Evolutionary conservation across 108 stramenopile genomes (phyloP), one percentile per base, ranked within the genome.

Genomic region (Pseudonitzschia multiseries): DNA sequence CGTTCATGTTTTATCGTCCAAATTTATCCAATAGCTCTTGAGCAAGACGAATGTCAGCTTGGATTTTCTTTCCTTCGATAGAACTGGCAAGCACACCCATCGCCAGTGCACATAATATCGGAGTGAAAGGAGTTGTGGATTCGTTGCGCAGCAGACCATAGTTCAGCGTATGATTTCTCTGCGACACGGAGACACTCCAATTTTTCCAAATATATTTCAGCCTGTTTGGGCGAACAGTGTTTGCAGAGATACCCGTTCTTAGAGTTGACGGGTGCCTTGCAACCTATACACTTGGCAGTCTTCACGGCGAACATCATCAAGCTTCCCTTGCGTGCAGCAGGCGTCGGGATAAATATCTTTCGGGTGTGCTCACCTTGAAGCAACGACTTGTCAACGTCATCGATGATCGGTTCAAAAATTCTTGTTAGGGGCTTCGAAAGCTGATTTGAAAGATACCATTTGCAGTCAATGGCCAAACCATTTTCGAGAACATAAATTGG

Each of bases 11-110:
- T 81, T 82, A 96, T 75, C 90, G 83, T 33, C 92, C 94, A 75
- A 99, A 99, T 70, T 90, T 90, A 64, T 98, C 96, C 54, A 99
- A 72, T 40, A 89, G 85, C 50, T 93, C 90, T 71, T 97, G 95
- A 9, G 92, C 92, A 29, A 94, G 87, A 42, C 87, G 79, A 67
- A 99, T 86, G 69, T 99, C 99, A 43, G 91, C 90, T 79, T 98
- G 97, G 9, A 96, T 97, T 84, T 99, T 99, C 79, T 98, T 99
- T 43, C n/a, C 99, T 87, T 65, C 97, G 92, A 76, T 99, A 99
- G 73, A 99, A 99, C 46, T 97, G 96, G 57, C 94, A 96, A 44
- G 93, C 92, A 68, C 99, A 99, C 40, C 98, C 99, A 75, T 97
- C 95, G 36, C 96, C 96, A 26, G 98, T 97, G 88, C 99, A 99